These are phyloP conservation scores for Angophora floribunda DNA, from an alignment of 345 rosid species.

Conservation along the genomic window DNA sequence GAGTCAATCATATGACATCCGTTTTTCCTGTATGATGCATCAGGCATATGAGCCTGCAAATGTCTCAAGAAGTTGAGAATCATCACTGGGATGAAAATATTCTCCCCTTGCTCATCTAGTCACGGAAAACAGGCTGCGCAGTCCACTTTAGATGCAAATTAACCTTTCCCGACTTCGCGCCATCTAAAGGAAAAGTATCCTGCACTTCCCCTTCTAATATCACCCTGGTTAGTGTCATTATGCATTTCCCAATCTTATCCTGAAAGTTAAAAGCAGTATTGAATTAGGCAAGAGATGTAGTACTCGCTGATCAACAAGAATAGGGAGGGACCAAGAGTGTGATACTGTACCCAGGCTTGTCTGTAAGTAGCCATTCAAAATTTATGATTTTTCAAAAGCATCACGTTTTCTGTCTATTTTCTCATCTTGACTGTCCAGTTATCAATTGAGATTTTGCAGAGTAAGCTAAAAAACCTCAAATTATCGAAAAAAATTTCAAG, in stretches of 20 bases:
- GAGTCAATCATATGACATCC: neutral
- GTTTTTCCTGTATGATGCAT: neutral
- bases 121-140: conserved; percentile 52
- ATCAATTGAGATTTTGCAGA: neutral
- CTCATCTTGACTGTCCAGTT: neutral
- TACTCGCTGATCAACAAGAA: neutral
- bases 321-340: neutral
- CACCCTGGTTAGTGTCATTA: conserved; percentile 81
- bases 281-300: neutral
- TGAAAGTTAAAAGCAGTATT: conserved; percentile 7
- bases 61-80: neutral
- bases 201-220: conserved; percentile 68
- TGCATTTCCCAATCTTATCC: conserved; percentile 74
- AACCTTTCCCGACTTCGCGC: conserved; percentile 65
- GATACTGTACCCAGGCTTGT: neutral
- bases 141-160: conserved; percentile 66
- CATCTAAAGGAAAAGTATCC: conserved; percentile 45
- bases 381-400: neutral
- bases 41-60: neutral
- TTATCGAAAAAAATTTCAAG: rapidly evolving
- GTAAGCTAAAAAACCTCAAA: neutral
- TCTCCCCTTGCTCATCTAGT: neutral
- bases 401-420: neutral
- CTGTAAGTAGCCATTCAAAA: neutral
- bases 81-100: neutral